Percentiles rank a stretch among this genome's conserved stretches.
Conservation (phyloP, 768 basidiomycete genomes). For the Russula compacta region DNA sequence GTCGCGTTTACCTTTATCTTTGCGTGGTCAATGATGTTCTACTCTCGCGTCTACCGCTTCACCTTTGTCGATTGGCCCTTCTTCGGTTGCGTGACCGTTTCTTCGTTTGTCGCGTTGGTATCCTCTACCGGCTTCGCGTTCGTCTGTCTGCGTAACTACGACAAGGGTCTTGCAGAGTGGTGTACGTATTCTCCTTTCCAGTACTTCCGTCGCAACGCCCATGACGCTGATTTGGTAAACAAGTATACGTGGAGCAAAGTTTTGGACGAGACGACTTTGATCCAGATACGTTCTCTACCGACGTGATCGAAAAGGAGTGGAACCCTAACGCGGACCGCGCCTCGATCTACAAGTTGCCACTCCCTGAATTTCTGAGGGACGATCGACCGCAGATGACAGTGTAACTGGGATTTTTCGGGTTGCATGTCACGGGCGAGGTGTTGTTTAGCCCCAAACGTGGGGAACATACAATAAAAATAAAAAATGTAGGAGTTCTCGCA, state of each 20-base stretch:
- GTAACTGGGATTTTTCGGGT: not conserved
- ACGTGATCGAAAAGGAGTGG: slow-evolving; percentile 12
- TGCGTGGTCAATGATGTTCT: slow-evolving; percentile 23
- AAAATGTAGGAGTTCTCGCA: not conserved
- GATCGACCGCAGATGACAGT: not conserved
- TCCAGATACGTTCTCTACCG: slow-evolving; percentile 7
- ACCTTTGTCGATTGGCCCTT: slow-evolving; percentile 38
- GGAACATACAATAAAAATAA: not conserved
- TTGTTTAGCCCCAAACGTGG: not conserved
- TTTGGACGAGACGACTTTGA: slow-evolving; percentile 7
- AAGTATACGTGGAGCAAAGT: slow-evolving; percentile 9
- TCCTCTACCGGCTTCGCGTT: slow-evolving; percentile 38
- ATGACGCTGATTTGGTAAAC: not conserved
- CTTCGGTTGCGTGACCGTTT: slow-evolving; percentile 36
- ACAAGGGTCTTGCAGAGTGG: slow-evolving; percentile 46
- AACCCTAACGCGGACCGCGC: slow-evolving; percentile 11
- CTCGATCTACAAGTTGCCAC: slow-evolving; percentile 4
- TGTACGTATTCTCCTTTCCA: slow-evolving; percentile 30
- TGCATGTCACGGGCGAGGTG: not conserved
- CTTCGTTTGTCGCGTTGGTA: slow-evolving; percentile 32
- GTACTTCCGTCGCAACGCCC: not conserved
- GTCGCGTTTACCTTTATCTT: slow-evolving; percentile 31
- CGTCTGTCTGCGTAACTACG: slow-evolving; percentile 45
- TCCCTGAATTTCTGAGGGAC: slow-evolving; percentile 2
- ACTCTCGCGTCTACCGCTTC: slow-evolving; percentile 25